A percentile compares a stretch with the other conserved stretches of the same genome.
phyloP scores from a whole-genome alignment of 108 stramenopile species.

The Nannochloropsis oceanica region DNA sequence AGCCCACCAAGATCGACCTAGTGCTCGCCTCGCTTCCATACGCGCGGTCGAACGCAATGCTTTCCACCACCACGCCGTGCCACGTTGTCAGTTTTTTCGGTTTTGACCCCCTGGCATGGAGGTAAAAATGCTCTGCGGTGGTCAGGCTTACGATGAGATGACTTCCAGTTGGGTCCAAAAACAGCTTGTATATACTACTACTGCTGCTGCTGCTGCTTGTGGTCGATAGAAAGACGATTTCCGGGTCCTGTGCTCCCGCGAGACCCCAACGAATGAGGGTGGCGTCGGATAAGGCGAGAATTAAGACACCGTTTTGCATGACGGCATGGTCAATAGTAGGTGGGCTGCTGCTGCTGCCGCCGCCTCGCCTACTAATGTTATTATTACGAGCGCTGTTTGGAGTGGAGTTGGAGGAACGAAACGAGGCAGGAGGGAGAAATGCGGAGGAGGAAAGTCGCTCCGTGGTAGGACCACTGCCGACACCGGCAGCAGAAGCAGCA shows the following conservation, averaged over 20 bases:
- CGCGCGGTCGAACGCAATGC: constrained; percentile 11
- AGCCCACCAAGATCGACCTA: not conserved
- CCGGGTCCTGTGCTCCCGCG: not conserved
- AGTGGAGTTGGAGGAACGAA: not conserved
- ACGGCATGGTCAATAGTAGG: not conserved
- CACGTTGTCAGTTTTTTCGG: constrained; percentile 14
- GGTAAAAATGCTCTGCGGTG: constrained; percentile 18
- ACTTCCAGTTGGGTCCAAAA: constrained; percentile 18
- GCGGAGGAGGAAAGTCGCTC: not conserved
- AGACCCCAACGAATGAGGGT: not conserved
- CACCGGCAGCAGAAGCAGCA: not conserved
- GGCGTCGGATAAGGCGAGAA: not conserved
- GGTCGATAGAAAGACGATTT: not conserved
- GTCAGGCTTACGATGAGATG: constrained; percentile 17
- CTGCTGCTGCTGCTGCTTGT: constrained; percentile 1
- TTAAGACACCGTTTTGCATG: not conserved
- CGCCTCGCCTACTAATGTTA: not conserved
- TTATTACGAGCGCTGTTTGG: not conserved
- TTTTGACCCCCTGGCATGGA: not conserved
- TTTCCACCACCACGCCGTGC: constrained; percentile 9
- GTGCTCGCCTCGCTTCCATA: constrained; percentile 10
- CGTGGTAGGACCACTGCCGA: not conserved
- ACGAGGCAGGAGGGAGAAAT: not conserved
- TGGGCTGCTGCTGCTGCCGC: not conserved
- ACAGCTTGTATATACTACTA: constrained; percentile 21